Evolutionary conservation across 1,284 basidiomycete genomes (phyloP).

Genomic region (Tilletia horrida): DNA sequence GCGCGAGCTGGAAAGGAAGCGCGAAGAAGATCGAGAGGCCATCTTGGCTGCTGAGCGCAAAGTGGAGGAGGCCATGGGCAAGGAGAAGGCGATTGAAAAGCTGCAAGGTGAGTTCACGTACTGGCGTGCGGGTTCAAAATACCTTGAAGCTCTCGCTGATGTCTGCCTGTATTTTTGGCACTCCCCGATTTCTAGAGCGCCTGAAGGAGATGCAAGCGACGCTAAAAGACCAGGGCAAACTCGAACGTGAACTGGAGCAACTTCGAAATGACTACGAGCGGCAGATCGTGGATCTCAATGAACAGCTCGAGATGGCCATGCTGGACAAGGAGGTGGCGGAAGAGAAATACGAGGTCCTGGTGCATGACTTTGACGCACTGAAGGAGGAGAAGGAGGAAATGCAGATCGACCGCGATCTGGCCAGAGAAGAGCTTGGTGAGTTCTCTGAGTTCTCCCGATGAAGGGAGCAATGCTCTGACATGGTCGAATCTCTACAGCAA

Average conservation of each 20-base stretch:
- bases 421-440: conserved; percentile 19
- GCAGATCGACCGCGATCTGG: conserved; percentile 72
- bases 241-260: conserved; percentile 43
- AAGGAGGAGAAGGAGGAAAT: conserved; percentile 75
- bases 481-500: not conserved
- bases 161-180: not conserved
- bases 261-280: conserved; percentile 57
- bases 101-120: conserved; percentile 65
- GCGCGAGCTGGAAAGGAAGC: conserved; percentile 78
- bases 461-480: conserved; percentile 21
- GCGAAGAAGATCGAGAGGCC: conserved; percentile 77
- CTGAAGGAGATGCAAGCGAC: conserved; percentile 41
- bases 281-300: conserved; percentile 70
- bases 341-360: conserved; percentile 78
- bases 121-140: too few relatives aligned
- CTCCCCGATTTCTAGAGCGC: conserved; percentile 16
- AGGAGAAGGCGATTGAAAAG: conserved; percentile 75
- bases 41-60: conserved; percentile 80
- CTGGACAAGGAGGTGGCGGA: conserved; percentile 97
- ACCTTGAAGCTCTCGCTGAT: not conserved
- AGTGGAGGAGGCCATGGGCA: conserved; percentile 75
- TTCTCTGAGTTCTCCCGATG: conserved; percentile 16
- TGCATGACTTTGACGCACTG: conserved; percentile 71
- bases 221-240: conserved; percentile 39
- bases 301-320: conserved; percentile 89